Evolutionary conservation across 2,329 filamentous ascomycete species (phyloP), one percentile per base, ranked within the genome.

Genomic region (Fusarium dlaminii): DNA sequence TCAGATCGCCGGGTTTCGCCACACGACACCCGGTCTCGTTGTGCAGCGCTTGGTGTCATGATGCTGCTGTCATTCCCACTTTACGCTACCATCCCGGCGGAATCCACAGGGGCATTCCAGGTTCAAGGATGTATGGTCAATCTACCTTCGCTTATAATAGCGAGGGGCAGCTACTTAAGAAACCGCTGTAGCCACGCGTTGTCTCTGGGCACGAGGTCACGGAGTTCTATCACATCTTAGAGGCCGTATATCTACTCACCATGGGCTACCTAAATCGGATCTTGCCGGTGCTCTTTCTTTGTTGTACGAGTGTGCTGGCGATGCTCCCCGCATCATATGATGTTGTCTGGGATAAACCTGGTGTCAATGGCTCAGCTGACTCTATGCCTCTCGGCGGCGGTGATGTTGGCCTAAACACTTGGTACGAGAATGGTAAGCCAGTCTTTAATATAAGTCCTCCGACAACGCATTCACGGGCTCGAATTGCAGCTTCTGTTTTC

Each of bases 361-460:
- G 63, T 22, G n/a, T 65, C 29, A 65, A 65, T n/a, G 63, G 63
- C 4, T 65, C 59, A 12, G 63, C 63, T 5, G 63, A 65, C 29
- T 65, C 63, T 9, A 65, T 65, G 63, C 63, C 63, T 34, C 59
- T 65, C 3, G 63, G 63, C 8, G 63, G 63, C 6, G 63, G 63
- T 14, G 63, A 65, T 27, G 29, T 65, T 32, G 63, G 63, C 22
- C 7, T 65, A 1, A 64, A 64, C 27, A 65, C 63, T 15, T 65
- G 63, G 63, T 65, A 64, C 32, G 63, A 65, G 37, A 64, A 65
- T 45, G 29, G 63, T 65, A 43, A 45, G 43, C 5, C 3, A 12
- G 12, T 4, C 22, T 11, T n/a, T 2, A 3, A 15, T 27, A 22
- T 3, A 1, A 18, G 1, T 11, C 12, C 27, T 12, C 5, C 4